Evolutionary conservation across 176 grass and related monocot genomes (phyloP), one percentile per base, ranked within the genome.

Genomic region (Bromus sterilis): DNA sequence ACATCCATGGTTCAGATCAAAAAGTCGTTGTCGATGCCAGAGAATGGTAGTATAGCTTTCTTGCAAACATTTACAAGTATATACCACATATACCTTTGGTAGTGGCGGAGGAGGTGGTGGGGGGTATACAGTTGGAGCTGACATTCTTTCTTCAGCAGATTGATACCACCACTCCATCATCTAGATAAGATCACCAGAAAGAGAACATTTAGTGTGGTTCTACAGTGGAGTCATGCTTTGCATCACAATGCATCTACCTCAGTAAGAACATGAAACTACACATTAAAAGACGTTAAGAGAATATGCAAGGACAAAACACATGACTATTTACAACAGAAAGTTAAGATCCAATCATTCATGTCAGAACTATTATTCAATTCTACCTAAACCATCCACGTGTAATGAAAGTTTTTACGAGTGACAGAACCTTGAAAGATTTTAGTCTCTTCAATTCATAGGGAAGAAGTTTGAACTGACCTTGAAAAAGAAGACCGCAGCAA

Each of bases 161-260:
- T 99, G 93, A 68, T 99, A 99, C 92, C 92, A 99, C 96, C 96
- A 99, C 78, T 95, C 96, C 93, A 99, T 99, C 96, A 99, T 99
- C 96, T 99, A 86, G 40, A 63, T 56, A 90, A 56, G 32, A 25
- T 84, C 49, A 36, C 11, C 32, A 77, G 42, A 84, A 62, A 61
- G 33, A 87, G 14, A 86, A 77, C 41, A 82, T 72, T 77, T 75
- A 76, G 60, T 34, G 71, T 60, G 75, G 34, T 20, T 37, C 18
- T 28, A 71, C 33, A 56, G 4, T 18, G 37, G 16, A 30, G 66
- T 78, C 42, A 18, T 56, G 43, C 24, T 56, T 80, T 61, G 21
- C 25, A 14, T 76, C 67, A 65, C 20, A 79, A 51, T 28, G n/a
- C 75, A 63, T 63, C 53, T 39, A 85, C 24, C 2, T 7, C 25